Base-by-base conservation (phyloP, 208 protist genomes). In the Perkinsela sp. region DNA sequence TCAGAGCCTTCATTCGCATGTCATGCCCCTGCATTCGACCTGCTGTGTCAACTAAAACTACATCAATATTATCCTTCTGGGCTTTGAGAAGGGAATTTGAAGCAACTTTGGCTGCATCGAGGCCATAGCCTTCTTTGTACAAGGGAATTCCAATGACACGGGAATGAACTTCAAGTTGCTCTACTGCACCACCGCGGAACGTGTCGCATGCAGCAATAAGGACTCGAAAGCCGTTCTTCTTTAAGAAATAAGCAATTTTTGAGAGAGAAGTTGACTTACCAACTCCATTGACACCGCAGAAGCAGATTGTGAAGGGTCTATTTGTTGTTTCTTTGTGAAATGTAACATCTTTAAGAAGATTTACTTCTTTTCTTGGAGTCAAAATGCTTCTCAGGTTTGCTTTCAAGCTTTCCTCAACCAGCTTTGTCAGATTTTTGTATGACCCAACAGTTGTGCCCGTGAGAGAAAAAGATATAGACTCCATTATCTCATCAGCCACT, bases 21-120 rank as follows among this genome's bases (percentile, higher is more conserved):
- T 94, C 92, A 80, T 99, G 98, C 67, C 99, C 94, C 76, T 99
- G 96, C 96, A 99, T 99, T 69, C 97, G 84, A 31, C 97, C 97
- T 2, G 97, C 96, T 0, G 97, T 99, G 78, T 99, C 97, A 32
- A 99, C 87, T 30, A 99, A 88, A 1, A 99, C 95, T 0, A 98
- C 93, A 75, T 98, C 92, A 28, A 76, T 77, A 29, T 85, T 72
- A 74, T 93, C 74, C 67, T 79, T 77, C 29, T 73, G 74, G 40
- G 92, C 94, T 40, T 94, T 75, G 15, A 75, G 70, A 68, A 99
- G 89, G 67, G 92, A 96, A 28, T 90, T 83, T 32, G 74, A 70
- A 22, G 95, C 94, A 30, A 99, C 85, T 0, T 72, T 71, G 1
- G 95, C 88, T 1, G 95, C 87, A 69, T 98, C 93, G 29, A 92